A percentile compares a stretch with the other conserved stretches of the same genome.
These are phyloP conservation scores for Sisymbrium irio DNA, from an alignment of 345 rosid genomes.

Conservation along the genomic window DNA sequence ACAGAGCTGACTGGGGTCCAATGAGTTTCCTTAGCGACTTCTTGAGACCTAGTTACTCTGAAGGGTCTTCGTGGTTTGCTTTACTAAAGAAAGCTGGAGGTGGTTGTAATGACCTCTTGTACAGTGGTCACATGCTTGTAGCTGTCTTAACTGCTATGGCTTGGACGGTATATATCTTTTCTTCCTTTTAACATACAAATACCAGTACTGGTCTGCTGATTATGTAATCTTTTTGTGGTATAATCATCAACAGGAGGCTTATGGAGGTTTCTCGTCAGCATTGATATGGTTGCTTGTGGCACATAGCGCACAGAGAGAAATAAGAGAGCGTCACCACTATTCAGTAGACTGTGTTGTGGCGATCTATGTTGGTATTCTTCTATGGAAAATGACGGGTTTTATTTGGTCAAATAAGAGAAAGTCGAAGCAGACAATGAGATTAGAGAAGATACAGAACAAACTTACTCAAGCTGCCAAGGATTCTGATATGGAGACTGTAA, in stretches of 20 bases:
- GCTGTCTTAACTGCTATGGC: slow-evolving; percentile 97
- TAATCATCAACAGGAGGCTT: slow-evolving; percentile 70
- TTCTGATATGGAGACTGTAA: slow-evolving; percentile 80
- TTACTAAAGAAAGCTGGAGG: slow-evolving; percentile 88
- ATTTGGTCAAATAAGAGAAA: slow-evolving; percentile 54
- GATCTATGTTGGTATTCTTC: slow-evolving; percentile 81
- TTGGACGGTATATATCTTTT: slow-evolving; percentile 65
- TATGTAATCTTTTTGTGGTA: not conserved
- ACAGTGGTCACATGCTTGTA: slow-evolving; percentile 97
- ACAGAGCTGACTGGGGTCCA: slow-evolving; percentile 75
- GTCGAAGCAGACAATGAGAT: slow-evolving; percentile 39
- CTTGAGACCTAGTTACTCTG: slow-evolving; percentile 67
- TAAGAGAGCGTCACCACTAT: slow-evolving; percentile 89
- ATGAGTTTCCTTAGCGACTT: slow-evolving; percentile 83
- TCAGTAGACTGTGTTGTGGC: slow-evolving; percentile 84
- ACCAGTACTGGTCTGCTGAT: not conserved
- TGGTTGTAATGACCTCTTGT: slow-evolving; percentile 95
- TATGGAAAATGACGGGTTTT: slow-evolving; percentile 92
- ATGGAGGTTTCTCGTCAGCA: slow-evolving; percentile 82
- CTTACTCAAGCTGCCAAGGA: slow-evolving; percentile 84
- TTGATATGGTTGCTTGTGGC: slow-evolving; percentile 75
- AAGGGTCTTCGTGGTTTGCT: slow-evolving; percentile 74
- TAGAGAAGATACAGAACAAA: slow-evolving; percentile 70
- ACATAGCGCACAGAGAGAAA: slow-evolving; percentile 87
- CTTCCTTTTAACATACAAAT: not conserved